Conservation (phyloP, 2,329 filamentous ascomycete species). For the Neoascochyta sp. region DNA sequence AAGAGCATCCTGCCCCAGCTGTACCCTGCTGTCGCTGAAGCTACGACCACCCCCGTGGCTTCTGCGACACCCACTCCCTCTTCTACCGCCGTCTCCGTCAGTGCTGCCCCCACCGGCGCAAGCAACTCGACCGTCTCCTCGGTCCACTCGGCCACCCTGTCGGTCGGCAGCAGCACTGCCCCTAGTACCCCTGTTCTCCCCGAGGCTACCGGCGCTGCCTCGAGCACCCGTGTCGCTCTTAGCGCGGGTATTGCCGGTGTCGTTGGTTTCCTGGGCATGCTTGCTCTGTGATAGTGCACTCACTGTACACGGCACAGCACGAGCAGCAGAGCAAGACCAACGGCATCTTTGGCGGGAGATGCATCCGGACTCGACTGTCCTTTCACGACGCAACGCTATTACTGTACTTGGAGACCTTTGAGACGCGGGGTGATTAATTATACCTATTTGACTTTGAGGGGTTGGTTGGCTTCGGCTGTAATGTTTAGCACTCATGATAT, state of each 20-base stretch:
- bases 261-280: conserved; percentile 42
- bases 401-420: conserved; percentile 18
- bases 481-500: conserved; percentile 13
- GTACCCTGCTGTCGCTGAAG: conserved; percentile 24
- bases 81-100: conserved; percentile 12
- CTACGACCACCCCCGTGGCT: conserved; percentile 17
- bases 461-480: conserved; percentile 15
- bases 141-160: conserved; percentile 24
- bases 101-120: conserved; percentile 12
- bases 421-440: conserved; percentile 4
- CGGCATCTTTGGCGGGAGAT: conserved; percentile 19
- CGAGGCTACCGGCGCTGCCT: conserved; percentile 25
- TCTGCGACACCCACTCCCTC: conserved; percentile 8
- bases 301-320: conserved; percentile 3
- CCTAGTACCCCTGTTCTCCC: conserved; percentile 12
- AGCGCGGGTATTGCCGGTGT: conserved; percentile 42
- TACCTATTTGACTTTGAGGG: conserved; percentile 10
- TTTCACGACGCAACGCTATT: conserved; percentile 34
- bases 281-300: conserved; percentile 40
- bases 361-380: conserved; percentile 25
- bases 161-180: conserved; percentile 11
- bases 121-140: conserved; percentile 18
- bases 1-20: conserved; percentile 42
- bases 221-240: conserved; percentile 37
- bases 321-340: conserved; percentile 5